Evolutionary conservation across 345 rosid species (phyloP), one percentile per base, ranked within the genome.

Genomic region (Syzygium aromaticum): DNA sequence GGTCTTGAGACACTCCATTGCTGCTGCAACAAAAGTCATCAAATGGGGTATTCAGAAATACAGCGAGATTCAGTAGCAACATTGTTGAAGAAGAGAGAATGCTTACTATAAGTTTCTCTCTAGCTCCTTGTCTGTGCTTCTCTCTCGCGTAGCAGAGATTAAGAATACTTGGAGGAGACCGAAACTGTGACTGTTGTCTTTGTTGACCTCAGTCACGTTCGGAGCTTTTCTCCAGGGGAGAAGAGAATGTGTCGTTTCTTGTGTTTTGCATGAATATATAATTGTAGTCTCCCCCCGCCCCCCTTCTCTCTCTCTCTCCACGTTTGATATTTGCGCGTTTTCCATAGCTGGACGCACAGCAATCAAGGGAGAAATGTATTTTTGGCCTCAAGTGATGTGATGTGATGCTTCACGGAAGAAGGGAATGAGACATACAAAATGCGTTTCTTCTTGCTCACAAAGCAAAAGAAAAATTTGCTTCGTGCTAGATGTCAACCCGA

Each of bases 1-100:
- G 77, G 90, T 87, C 90, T 85, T 92, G n/a, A 89, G 86, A 87
- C 85, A 63, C 89, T 89, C 95, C 97, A 94, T 95, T 85, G 80
- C 80, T 73, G 80, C 80, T 33, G 23, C 80, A 33, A 33, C 33
- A 0, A 8, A 33, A 73, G 21, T 11, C 3, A 19, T 40, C 5
- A 33, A 33, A 33, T 0, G 49, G 80, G 80, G 13, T 33, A 38
- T 21, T 33, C 80, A 73, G 80, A 73, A 73, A 73, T 46, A 33
- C 46, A 0, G 10, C 49, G 25, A 64, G 77, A 30, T 16, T 67
- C 43, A 67, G 78, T 30, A 67, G 43, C 43, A 33, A 83, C 2
- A 52, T 51, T 7, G 54, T 51, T 15, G 38, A n/a, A 28, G 54
- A 49, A 82, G 86, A 25, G 28, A 73, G n/a, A n/a, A n/a, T n/a